Evolutionary conservation across 2,329 filamentous ascomycete genomes (phyloP).

Genomic region (Fusarium aywerte): DNA sequence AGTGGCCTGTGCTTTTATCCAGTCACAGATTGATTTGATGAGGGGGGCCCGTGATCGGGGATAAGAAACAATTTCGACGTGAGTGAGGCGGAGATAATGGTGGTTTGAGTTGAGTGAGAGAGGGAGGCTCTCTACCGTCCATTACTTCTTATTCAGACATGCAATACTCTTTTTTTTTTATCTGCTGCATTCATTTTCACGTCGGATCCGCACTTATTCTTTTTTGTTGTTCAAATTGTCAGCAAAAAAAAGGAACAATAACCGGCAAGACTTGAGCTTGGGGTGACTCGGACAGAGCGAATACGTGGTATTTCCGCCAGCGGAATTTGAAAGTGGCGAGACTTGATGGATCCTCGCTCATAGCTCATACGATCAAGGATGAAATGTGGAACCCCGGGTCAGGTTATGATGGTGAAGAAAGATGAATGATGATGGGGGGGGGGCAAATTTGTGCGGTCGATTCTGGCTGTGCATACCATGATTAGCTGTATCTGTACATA

Average conservation of each 20-base stretch:
- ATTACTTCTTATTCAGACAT: background rate
- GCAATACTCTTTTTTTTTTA: background rate
- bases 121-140: background rate
- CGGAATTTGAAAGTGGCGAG: slow-evolving; percentile 26
- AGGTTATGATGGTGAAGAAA: slow-evolving; percentile 26
- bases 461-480: background rate
- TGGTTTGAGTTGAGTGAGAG: too few relatives aligned
- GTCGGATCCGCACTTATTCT: slow-evolving; percentile 20
- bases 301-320: slow-evolving; percentile 17
- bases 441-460: slow-evolving; percentile 18
- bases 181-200: background rate
- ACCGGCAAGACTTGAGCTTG: too few relatives aligned
- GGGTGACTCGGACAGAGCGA: slow-evolving; percentile 1
- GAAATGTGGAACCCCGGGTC: slow-evolving; percentile 14
- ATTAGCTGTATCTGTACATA: background rate
- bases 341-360: slow-evolving; percentile 17
- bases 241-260: background rate
- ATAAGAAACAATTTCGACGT: slow-evolving; percentile 10
- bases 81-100: background rate
- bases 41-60: background rate
- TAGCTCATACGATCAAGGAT: slow-evolving; percentile 35
- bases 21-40: slow-evolving; percentile 12
- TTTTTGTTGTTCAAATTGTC: background rate
- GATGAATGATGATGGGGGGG: background rate
- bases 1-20: slow-evolving; percentile 21